Conservation (phyloP, 441 rosid species). For the Rhodomyrtus psidioides region DNA sequence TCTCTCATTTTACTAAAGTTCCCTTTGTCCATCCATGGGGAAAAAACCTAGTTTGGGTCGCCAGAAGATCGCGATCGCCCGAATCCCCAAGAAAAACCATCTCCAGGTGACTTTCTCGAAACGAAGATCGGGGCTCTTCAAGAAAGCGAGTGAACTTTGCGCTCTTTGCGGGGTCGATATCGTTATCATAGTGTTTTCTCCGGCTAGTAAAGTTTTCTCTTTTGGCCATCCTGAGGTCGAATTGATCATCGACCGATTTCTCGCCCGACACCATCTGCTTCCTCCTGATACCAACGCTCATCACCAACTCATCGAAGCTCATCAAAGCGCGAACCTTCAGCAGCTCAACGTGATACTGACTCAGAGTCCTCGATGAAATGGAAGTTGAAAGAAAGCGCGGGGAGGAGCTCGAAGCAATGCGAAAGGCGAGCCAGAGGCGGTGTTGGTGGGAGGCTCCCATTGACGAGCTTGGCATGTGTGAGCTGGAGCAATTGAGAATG, state of each 20-base stretch:
- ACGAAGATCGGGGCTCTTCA: constrained; percentile 36
- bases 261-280: constrained; percentile 3
- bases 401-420: neutral
- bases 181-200: constrained; percentile 33
- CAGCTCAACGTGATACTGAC: constrained; percentile 25
- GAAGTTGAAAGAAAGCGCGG: neutral
- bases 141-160: constrained; percentile 48
- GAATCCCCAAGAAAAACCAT: constrained; percentile 27
- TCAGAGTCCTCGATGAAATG: neutral
- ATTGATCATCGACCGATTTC: constrained; percentile 17
- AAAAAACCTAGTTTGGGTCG: constrained; percentile 26
- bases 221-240: constrained; percentile 42
- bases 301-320: constrained; percentile 20
- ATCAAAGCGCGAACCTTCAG: constrained; percentile 21
- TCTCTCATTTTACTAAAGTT: neutral
- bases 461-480: neutral
- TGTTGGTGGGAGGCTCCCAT: neutral
- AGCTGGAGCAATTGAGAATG: neutral
- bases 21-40: neutral
- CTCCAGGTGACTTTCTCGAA: constrained; percentile 53
- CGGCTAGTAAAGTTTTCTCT: constrained; percentile 29
- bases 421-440: neutral
- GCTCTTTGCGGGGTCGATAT: constrained; percentile 40
- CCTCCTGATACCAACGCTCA: neutral
- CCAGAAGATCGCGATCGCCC: constrained; percentile 29